Base-by-base conservation (phyloP, 164 flowering plant species). In the Aristolochia fimbriata region DNA sequence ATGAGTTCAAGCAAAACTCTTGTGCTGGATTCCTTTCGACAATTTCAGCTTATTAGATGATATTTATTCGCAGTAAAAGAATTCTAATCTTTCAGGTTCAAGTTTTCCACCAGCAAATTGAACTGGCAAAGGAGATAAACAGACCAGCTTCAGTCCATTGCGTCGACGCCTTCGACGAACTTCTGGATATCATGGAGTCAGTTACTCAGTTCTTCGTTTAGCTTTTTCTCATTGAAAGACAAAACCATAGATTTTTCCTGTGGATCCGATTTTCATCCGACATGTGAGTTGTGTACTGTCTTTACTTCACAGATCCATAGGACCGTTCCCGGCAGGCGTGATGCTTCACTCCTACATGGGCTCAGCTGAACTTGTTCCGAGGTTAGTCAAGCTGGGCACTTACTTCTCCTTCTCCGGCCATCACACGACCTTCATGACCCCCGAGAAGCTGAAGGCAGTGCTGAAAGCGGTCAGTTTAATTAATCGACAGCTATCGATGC, bases 391-490 rank as follows among this genome's bases (percentile, higher is more conserved):
- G 24, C 25, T 51, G 21, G 55, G 55, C 2, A 10, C 25, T 3
- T 51, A 51, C 21, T 51, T 51, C 21, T 51, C 53, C 24, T 51
- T 51, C 24, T 51, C 55, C 24, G 55, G 55, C 25, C 24, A n/a
- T 11, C 7, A n/a, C 24, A 21, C 24, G 55, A 12, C 55, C 23
- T 37, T 37, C 43, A 20, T n/a, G 55, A n/a, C 21, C 17, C 55
- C 21, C 7, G 55, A 6, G 23, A 20, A 51, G 23, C 4, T 21
- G 24, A 51, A 51, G 55, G 21, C 21, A 51, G 24, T 51, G 27
- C 55, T 51, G 55, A 51, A 20, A 20, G 21, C 55, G 0, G 55
- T 51, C 0, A 51, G 55, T 51, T 50, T n/a, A n/a, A n/a, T n/a
- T n/a, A n/a, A n/a, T n/a, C 4, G 20, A 50, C 19, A 6, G 12